phyloP scores from a whole-genome alignment of 1,284 basidiomycete species.

The Chalciporus sp. region DNA sequence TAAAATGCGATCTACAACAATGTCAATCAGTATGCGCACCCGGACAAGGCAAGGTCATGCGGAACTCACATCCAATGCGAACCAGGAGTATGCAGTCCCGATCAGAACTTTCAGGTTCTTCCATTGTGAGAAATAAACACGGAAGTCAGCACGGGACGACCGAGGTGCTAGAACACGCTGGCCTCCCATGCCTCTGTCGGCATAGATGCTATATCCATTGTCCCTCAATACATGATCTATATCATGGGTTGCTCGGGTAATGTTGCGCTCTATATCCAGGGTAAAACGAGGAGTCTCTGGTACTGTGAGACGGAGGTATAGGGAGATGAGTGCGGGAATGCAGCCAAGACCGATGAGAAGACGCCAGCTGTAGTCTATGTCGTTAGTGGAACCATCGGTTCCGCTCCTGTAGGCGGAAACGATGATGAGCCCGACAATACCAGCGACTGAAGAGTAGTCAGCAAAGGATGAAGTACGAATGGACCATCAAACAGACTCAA shows the following conservation, averaged over 20 bases:
- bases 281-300: slow-evolving; percentile 69
- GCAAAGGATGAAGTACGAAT: slow-evolving; percentile 13
- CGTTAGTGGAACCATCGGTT: slow-evolving; percentile 39
- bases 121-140: too few species aligned
- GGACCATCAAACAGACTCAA: slow-evolving; percentile 38
- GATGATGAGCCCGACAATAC: slow-evolving; percentile 57
- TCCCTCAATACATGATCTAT: slow-evolving; percentile 10
- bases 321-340: slow-evolving; percentile 52
- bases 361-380: slow-evolving; percentile 48
- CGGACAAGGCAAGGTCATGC: too few species aligned
- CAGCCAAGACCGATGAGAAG: slow-evolving; percentile 53
- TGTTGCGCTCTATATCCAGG: slow-evolving; percentile 70
- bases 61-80: too few species aligned
- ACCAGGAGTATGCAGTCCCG: too few species aligned
- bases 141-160: too few species aligned
- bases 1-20: too few species aligned
- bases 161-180: too few species aligned
- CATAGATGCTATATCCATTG: too few species aligned
- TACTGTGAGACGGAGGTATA: slow-evolving; percentile 60
- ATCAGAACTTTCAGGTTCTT: too few species aligned
- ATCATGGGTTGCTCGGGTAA: slow-evolving; percentile 48
- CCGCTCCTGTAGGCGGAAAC: slow-evolving; percentile 57
- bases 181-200: too few species aligned
- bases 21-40: too few species aligned
- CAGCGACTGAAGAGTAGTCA: slow-evolving; percentile 38